Base-by-base conservation (phyloP, 2,329 filamentous ascomycete genomes). In the Fusarium transvaalense region DNA sequence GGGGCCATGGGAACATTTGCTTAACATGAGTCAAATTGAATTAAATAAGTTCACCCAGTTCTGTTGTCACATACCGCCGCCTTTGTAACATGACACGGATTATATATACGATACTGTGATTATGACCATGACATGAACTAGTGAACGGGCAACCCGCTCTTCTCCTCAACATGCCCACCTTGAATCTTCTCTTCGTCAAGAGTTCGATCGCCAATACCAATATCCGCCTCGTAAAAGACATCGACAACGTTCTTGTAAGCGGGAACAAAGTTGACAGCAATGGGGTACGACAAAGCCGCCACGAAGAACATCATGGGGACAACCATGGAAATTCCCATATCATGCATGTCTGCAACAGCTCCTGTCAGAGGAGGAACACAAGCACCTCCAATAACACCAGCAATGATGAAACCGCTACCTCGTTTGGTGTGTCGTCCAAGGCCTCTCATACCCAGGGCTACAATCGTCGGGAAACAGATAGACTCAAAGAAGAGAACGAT, bases 391-490 rank as follows among this genome's bases (percentile, higher is more conserved):
- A 86, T 83, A 1, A 94, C 91, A 68, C 90, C 91, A 6, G 83
- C 90, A 3, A 93, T 85, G 60, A 81, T 89, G 76, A 88, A 91
- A 6, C 91, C 91, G 4, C 88, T 89, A 2, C 92, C 92, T 63
- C 91, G 86, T 82, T 94, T 94, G 35, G 90, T 92, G 79, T 95
- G 90, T 19, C 89, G 86, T 8, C 92, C 92, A 2, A 94, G 83
- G 3, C 91, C 91, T 23, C 91, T 86, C 82, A 93, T 92, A 10
- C 91, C 91, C 4, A 94, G 83, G 6, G 91, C 91, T 31, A 95
- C 88, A 73, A 95, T 93, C 19, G 91, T 94, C 0, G 92, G 92
- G 82, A 94, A 95, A 77, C 90, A 91, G 74, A 93, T 91, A 6
- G 87, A 90, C 79, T 93, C 92, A 78, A 94, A 94, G 82, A 94